Base-by-base conservation (phyloP, 495 filamentous ascomycete species). In the Hypoxylon rickii region DNA sequence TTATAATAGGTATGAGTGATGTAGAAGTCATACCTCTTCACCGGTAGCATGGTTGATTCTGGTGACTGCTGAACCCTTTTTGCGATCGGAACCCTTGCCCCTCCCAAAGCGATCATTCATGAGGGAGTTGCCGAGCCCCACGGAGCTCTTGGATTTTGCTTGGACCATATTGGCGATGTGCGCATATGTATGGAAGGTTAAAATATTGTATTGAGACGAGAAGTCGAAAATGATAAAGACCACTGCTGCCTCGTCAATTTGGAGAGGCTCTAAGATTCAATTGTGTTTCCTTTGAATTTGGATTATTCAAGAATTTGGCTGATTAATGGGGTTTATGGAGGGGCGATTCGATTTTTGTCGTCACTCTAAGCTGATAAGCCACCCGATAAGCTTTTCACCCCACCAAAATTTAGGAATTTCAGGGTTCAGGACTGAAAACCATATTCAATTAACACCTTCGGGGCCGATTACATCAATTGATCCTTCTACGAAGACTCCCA, bases 31-130 rank as follows among this genome's bases (percentile, higher is more conserved):
- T 53, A 69, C 66, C 66, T 69, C 66, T 62, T 86, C 79, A 50
- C 84, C 84, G 8, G 83, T 84, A 6, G 76, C 67, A 65, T 83
- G 78, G 65, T 85, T 82, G 56, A 79, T 77, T 65, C 84, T 79
- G 13, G 79, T 80, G 29, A 87, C 82, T 41, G 77, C 80, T 57
- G 86, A 83, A 64, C 81, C 84, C 64, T 82, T 82, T 53, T 70
- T 74, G 17, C 75, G 64, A 68, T 88, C 87, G 36, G 83, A 72
- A 32, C 88, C 85, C 73, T 92, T 95, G 43, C 90, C 90, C 73
- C 89, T 91, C 46, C 91, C 90, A 71, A 94, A 95, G 29, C 90
- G 86, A 70, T 96, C 90, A 64, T 95, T 94, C 90, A 96, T 96
- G 64, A 96, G 84, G 69, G 64, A 51, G 63, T 76, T 77, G 63